phyloP scores from a whole-genome alignment of 495 filamentous ascomycete genomes.

The Hypomontagnella submonticulosa region DNA sequence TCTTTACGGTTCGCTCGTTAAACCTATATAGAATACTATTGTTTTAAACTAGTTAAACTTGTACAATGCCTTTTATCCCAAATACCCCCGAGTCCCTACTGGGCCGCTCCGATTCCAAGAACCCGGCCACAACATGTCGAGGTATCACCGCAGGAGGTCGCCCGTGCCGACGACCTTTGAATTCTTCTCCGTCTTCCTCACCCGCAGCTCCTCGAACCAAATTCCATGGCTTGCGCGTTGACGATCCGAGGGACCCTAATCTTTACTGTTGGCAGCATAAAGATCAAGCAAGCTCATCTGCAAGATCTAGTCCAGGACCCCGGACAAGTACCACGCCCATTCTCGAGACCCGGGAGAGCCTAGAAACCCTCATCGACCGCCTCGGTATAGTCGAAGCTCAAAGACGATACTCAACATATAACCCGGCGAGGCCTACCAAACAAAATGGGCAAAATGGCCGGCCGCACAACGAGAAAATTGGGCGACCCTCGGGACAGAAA shows the following conservation, averaged over 20 bases:
- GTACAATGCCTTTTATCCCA: conserved; percentile 76
- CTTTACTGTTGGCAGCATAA: conserved; percentile 94
- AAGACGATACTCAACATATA: conserved; percentile 43
- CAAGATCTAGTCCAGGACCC: conserved; percentile 55
- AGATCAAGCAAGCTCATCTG: conserved; percentile 73
- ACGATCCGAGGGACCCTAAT: conserved; percentile 55
- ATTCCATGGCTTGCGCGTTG: conserved; percentile 59
- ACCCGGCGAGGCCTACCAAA: conserved; percentile 18
- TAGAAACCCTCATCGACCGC: conserved; percentile 84
- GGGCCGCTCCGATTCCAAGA: conserved; percentile 80
- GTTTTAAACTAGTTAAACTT: background rate
- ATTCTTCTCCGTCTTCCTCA: conserved; percentile 51
- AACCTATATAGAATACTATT: conserved; percentile 7
- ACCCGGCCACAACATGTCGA: conserved; percentile 85
- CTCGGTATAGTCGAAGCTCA: conserved; percentile 73
- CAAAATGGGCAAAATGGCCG: conserved; percentile 9
- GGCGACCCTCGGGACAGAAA: conserved; percentile 39
- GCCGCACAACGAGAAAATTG: conserved; percentile 35
- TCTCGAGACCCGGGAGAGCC: conserved; percentile 72
- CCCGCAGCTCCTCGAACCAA: conserved; percentile 48
- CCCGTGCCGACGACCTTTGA: conserved; percentile 78
- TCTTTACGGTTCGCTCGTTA: conserved; percentile 14
- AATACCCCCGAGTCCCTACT: conserved; percentile 87
- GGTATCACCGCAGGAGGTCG: conserved; percentile 82
- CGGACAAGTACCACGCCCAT: conserved; percentile 48